Evolutionary conservation across 1,284 basidiomycete genomes (phyloP).

Genomic region (Mycena sp.): DNA sequence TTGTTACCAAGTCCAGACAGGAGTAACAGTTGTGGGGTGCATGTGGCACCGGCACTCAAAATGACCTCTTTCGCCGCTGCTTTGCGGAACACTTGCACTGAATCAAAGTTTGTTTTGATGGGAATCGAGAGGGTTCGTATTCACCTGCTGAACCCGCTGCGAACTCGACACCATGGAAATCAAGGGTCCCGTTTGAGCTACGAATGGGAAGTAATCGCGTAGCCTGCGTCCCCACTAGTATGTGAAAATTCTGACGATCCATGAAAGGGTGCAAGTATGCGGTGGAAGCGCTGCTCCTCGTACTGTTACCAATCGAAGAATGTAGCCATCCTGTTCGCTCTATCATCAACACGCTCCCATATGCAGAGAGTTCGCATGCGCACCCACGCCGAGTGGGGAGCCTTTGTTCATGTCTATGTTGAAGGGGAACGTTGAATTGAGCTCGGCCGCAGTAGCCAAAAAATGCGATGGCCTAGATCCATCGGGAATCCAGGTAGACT

Average conservation of each 20-base stretch:
- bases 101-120: not conserved
- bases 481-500: no score
- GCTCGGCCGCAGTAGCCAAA: no score
- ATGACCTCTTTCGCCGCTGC: slow-evolving; percentile 67
- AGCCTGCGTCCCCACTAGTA: slow-evolving; percentile 40
- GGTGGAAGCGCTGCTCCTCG: slow-evolving; percentile 6
- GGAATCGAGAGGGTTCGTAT: not conserved
- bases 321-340: not conserved
- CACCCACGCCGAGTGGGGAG: not conserved
- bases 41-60: slow-evolving; percentile 69
- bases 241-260: slow-evolving; percentile 35
- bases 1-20: slow-evolving; percentile 77
- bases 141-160: not conserved
- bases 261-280: slow-evolving; percentile 7
- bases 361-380: not conserved
- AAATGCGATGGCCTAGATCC: no score
- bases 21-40: slow-evolving; percentile 74
- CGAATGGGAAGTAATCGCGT: slow-evolving; percentile 32
- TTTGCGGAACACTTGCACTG: not conserved
- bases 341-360: not conserved
- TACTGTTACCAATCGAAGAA: slow-evolving; percentile 1
- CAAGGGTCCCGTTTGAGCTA: not conserved
- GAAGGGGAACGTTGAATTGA: slow-evolving; percentile 18
- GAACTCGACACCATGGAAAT: not conserved
- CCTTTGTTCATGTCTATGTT: not conserved